These are phyloP conservation scores for Hypoxylon fragiforme DNA, from an alignment of 495 filamentous ascomycete genomes.

Conservation along the genomic window DNA sequence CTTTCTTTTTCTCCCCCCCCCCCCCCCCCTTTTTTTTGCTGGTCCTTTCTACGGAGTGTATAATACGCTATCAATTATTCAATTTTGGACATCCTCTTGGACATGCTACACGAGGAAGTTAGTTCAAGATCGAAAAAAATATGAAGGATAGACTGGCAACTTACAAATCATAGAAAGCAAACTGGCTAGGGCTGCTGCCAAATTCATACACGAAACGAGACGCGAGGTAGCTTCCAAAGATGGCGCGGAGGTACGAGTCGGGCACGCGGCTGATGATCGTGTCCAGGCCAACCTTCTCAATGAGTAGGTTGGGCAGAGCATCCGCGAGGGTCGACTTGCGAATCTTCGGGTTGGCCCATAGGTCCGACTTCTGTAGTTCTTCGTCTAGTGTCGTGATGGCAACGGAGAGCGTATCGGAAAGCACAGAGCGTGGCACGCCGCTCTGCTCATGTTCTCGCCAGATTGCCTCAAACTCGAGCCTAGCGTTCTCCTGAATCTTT, in stretches of 20 bases:
- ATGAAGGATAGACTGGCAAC: constrained; percentile 39
- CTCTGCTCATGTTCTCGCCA: constrained; percentile 91
- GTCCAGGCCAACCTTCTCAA: constrained; percentile 88
- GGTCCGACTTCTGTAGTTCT: constrained; percentile 86
- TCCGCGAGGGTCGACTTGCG: constrained; percentile 78
- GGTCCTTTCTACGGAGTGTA: neutral
- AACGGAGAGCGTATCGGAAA: constrained; percentile 83
- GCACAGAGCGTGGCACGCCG: constrained; percentile 73
- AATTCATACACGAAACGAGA: constrained; percentile 95
- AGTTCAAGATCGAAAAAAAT: constrained; percentile 14
- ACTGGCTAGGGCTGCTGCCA: constrained; percentile 90
- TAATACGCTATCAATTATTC: constrained; percentile 11
- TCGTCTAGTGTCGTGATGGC: constrained; percentile 96
- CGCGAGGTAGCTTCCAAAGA: constrained; percentile 94
- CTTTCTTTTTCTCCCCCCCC: no score
- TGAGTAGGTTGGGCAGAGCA: constrained; percentile 80
- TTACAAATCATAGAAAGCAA: constrained; percentile 98
- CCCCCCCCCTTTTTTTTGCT: no score
- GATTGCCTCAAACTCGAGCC: constrained; percentile 94
- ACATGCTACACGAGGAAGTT: constrained; percentile 47
- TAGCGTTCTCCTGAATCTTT: constrained; percentile 85
- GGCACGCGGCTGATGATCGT: constrained; percentile 86
- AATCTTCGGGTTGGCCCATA: constrained; percentile 84
- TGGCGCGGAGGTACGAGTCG: constrained; percentile 87
- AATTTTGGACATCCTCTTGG: constrained; percentile 50